These are phyloP conservation scores for Linum tenue DNA, from an alignment of 345 rosid species.

Conservation along the genomic window DNA sequence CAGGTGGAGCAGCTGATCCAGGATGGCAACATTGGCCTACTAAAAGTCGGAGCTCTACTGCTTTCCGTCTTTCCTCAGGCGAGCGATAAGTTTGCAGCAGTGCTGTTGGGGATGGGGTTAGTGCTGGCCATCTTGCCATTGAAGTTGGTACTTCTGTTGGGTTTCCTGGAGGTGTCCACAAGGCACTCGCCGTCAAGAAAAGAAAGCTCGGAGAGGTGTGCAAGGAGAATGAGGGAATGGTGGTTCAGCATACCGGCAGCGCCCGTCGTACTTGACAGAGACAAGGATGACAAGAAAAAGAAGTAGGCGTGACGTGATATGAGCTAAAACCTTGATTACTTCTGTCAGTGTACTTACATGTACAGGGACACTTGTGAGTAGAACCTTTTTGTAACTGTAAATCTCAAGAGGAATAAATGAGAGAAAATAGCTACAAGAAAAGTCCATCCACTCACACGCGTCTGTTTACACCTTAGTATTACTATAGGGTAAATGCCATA, in stretches of 20 bases:
- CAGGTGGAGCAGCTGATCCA: slow-evolving; percentile 71
- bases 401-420: no score
- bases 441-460: no score
- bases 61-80: slow-evolving; percentile 72
- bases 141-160: slow-evolving; percentile 43
- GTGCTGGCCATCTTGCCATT: slow-evolving; percentile 44
- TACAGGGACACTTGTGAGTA: no score
- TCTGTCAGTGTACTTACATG: no score
- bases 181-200: slow-evolving; percentile 67
- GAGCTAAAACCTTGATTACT: no score
- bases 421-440: no score
- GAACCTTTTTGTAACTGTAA: no score
- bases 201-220: slow-evolving; percentile 58
- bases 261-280: slow-evolving; percentile 64
- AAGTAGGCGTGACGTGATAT: slow-evolving; percentile 10
- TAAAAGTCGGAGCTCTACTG: slow-evolving; percentile 73
- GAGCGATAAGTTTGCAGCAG: slow-evolving; percentile 56
- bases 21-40: slow-evolving; percentile 72
- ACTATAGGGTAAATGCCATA: no score
- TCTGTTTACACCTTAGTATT: no score
- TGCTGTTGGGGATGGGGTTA: slow-evolving; percentile 41
- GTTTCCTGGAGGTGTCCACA: slow-evolving; percentile 69
- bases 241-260: slow-evolving; percentile 98
- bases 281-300: slow-evolving; percentile 61
- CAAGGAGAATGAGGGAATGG: slow-evolving; percentile 88